Conservation (phyloP, 768 basidiomycete species). For the Trametopsis cervina region DNA sequence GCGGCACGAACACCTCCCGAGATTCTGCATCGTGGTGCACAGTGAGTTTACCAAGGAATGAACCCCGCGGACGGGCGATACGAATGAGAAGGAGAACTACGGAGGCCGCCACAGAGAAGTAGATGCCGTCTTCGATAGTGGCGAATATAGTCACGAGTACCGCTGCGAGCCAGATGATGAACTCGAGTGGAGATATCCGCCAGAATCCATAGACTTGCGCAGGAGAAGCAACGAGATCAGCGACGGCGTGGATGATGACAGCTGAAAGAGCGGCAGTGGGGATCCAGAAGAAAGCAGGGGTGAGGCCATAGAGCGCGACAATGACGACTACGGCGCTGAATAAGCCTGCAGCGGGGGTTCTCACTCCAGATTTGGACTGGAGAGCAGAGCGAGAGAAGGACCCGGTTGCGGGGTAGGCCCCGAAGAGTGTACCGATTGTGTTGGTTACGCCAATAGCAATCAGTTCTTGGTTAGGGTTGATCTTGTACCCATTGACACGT, state of each 20-base stretch:
- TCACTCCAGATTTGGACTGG: conserved; percentile 91
- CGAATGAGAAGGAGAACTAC: conserved; percentile 80
- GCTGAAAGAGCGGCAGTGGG: conserved; percentile 75
- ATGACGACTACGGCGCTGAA: conserved; percentile 81
- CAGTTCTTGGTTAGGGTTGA: conserved; percentile 87
- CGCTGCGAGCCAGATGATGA: conserved; percentile 79
- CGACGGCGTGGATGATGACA: conserved; percentile 88
- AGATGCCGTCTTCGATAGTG: conserved; percentile 86
- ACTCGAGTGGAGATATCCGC: conserved; percentile 89
- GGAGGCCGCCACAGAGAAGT: conserved; percentile 73
- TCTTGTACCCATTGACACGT: conserved; percentile 88
- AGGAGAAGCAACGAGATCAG: conserved; percentile 81
- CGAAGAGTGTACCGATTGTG: conserved; percentile 81
- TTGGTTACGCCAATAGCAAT: conserved; percentile 97
- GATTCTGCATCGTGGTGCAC: conserved; percentile 26
- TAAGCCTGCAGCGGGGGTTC: conserved; percentile 85
- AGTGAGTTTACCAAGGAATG: conserved; percentile 82
- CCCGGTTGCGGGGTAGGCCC: conserved; percentile 91
- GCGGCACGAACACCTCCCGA: conserved; percentile 84
- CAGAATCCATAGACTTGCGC: conserved; percentile 80
- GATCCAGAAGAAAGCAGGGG: conserved; percentile 86
- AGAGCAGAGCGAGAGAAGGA: conserved; percentile 95
- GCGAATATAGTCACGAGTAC: conserved; percentile 87
- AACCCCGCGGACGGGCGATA: conserved; percentile 78
- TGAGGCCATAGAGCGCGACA: conserved; percentile 89